A percentile compares a stretch with the other conserved stretches of the same genome.
phyloP scores from a whole-genome alignment of 2,329 filamentous ascomycete species.

The Colletotrichum lentis region DNA sequence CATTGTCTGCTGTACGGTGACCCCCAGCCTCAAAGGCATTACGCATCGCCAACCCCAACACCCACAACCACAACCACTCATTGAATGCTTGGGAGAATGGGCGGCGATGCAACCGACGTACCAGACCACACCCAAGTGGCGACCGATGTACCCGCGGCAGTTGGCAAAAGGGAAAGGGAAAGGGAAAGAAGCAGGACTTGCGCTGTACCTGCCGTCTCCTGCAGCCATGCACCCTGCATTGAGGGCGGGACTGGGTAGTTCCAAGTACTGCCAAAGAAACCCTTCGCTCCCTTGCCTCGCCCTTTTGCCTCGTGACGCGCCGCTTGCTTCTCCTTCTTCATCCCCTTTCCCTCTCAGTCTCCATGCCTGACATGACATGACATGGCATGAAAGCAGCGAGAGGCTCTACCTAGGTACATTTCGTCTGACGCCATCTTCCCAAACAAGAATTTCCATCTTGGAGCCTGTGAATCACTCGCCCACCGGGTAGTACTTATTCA shows the following conservation, averaged over 20 bases:
- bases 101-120: not conserved
- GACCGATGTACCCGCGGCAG: too few species aligned
- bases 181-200: not conserved
- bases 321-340: not conserved
- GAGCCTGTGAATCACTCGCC: conserved; percentile 1
- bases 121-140: too few species aligned
- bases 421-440: conserved; percentile 29
- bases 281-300: too few species aligned
- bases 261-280: not conserved
- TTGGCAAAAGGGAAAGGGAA: too few species aligned
- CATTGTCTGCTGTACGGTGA: conserved; percentile 19
- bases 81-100: not conserved
- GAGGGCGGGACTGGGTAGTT: not conserved
- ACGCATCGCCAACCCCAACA: conserved; percentile 27
- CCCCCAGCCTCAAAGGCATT: conserved; percentile 26
- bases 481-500: conserved; percentile 33
- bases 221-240: not conserved
- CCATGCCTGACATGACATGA: not conserved
- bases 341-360: not conserved
- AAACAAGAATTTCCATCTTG: conserved; percentile 2
- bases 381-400: not conserved
- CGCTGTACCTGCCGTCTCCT: not conserved
- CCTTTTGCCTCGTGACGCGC: not conserved
- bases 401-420: not conserved
- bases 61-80: not conserved